Conservation (phyloP, 164 flowering plant species). For the Platanus orientalis region DNA sequence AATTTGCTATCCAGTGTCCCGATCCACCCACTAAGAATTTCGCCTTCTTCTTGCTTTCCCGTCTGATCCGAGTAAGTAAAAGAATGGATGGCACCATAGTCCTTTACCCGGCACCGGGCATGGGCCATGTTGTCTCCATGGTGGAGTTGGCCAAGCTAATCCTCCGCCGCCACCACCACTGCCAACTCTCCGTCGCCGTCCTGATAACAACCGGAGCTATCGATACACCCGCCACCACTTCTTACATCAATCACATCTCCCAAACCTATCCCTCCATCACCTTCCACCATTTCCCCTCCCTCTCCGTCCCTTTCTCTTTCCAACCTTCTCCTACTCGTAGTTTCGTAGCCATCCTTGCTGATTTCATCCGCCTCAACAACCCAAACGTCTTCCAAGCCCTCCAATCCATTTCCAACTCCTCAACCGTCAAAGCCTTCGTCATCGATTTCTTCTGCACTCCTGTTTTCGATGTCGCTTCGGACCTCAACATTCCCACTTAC, state of each 20-base stretch:
- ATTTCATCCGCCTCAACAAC: conserved; percentile 27
- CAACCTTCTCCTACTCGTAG: background rate
- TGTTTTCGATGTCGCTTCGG: conserved; percentile 13
- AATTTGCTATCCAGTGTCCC: no score
- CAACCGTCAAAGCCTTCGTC: conserved; percentile 27
- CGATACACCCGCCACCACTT: conserved; percentile 26
- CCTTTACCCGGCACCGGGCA: conserved; percentile 31
- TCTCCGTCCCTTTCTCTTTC: conserved; percentile 13
- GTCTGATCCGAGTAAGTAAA: no score
- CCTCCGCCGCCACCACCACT: conserved; percentile 25
- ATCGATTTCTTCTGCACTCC: conserved; percentile 38
- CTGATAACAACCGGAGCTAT: conserved; percentile 29
- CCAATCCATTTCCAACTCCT: conserved; percentile 20
- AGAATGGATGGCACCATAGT: conserved; percentile 11
- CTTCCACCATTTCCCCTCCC: conserved; percentile 33
- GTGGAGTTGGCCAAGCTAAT: conserved; percentile 44
- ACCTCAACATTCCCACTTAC: conserved; percentile 37
- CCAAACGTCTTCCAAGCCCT: conserved; percentile 28
- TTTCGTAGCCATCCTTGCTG: conserved; percentile 16
- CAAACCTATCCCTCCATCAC: conserved; percentile 31
- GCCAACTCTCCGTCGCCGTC: conserved; percentile 27
- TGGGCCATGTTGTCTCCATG: conserved; percentile 42
- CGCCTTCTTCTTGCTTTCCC: no score
- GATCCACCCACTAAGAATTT: no score
- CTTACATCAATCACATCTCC: conserved; percentile 36